Evolutionary conservation across 1,284 basidiomycete species (phyloP).

Genomic region (Polyporus tsugae): DNA sequence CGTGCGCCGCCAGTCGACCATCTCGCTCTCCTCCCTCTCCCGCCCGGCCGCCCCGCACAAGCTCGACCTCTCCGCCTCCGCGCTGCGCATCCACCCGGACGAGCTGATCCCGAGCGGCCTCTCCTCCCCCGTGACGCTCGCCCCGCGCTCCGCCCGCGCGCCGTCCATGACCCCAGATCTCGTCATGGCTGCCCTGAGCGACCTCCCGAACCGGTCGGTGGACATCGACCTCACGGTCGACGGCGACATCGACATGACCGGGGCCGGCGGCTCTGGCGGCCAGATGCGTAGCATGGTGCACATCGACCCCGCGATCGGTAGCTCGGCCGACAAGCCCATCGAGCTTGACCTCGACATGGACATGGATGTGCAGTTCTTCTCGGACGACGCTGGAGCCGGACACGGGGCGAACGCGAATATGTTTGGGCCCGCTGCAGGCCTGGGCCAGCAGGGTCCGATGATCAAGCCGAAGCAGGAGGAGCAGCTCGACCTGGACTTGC

Average conservation of each 20-base stretch:
- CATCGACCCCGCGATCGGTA: conserved; percentile 54
- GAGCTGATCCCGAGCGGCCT: conserved; percentile 67
- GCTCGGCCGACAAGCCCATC: conserved; percentile 80
- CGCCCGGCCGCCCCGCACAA: conserved; percentile 73
- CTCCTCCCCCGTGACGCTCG: conserved; percentile 79
- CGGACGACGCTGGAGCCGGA: conserved; percentile 17
- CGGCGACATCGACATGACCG: conserved; percentile 39
- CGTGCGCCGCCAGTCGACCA: conserved; percentile 70
- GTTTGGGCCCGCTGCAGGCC: conserved; percentile 18
- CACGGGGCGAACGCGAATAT: conserved; percentile 14
- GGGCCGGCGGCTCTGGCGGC: conserved; percentile 6
- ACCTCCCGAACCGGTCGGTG: conserved; percentile 41
- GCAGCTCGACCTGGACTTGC: conserved; percentile 36
- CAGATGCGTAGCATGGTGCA: conserved; percentile 20
- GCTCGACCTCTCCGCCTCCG: conserved; percentile 74
- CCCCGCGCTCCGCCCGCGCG: conserved; percentile 75
- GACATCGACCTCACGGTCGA: conserved; percentile 54
- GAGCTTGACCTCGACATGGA: conserved; percentile 81
- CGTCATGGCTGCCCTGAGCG: conserved; percentile 63
- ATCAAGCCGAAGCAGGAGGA: conserved; percentile 36
- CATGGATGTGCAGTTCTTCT: conserved; percentile 52
- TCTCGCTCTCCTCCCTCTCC: conserved; percentile 79
- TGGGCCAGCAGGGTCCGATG: conserved; percentile 9
- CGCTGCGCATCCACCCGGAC: conserved; percentile 66
- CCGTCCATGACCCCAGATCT: conserved; percentile 61